phyloP scores from a whole-genome alignment of 345 rosid genomes.

The Melastoma malabathricum region DNA sequence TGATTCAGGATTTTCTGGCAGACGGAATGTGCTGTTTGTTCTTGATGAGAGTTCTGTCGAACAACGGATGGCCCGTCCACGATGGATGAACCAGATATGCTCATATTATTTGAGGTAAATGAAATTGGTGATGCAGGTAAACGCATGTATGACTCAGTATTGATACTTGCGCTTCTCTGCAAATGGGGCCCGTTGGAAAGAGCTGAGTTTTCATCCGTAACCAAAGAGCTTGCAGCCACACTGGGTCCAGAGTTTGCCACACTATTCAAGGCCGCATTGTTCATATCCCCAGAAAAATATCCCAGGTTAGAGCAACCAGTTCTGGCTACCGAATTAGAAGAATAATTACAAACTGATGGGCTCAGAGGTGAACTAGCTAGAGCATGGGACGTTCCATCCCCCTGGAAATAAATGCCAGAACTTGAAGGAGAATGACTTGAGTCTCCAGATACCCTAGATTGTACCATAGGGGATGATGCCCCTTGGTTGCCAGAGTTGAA shows the following conservation, averaged over 20 bases:
- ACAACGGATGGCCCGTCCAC: constrained; percentile 74
- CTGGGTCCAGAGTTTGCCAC: constrained; percentile 85
- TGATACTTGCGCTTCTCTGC: constrained; percentile 93
- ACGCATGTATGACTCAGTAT: constrained; percentile 87
- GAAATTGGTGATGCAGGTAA: constrained; percentile 94
- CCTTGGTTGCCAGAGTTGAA: constrained; percentile 47
- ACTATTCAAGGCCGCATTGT: constrained; percentile 63
- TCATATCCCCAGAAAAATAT: constrained; percentile 70
- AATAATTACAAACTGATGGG: constrained; percentile 64
- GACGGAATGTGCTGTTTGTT: constrained; percentile 36
- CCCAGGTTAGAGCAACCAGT: constrained; percentile 55
- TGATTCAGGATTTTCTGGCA: constrained; percentile 48
- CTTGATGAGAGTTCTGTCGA: constrained; percentile 56
- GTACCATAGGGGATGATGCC: constrained; percentile 50
- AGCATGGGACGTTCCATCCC: constrained; percentile 85
- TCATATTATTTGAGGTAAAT: constrained; percentile 75
- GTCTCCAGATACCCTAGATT: constrained; percentile 68
- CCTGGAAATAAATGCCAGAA: constrained; percentile 92
- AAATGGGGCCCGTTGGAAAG: constrained; percentile 78
- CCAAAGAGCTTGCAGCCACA: constrained; percentile 86
- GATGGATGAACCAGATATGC: constrained; percentile 74
- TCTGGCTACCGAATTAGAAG: constrained; percentile 56
- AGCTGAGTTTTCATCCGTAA: constrained; percentile 90
- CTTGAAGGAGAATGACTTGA: constrained; percentile 78
- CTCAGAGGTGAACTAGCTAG: constrained; percentile 75